Percentiles rank a stretch among this genome's conserved stretches.
Conservation (phyloP, 371 early-diverging fungal genomes). For the Coemansia sp. region DNA sequence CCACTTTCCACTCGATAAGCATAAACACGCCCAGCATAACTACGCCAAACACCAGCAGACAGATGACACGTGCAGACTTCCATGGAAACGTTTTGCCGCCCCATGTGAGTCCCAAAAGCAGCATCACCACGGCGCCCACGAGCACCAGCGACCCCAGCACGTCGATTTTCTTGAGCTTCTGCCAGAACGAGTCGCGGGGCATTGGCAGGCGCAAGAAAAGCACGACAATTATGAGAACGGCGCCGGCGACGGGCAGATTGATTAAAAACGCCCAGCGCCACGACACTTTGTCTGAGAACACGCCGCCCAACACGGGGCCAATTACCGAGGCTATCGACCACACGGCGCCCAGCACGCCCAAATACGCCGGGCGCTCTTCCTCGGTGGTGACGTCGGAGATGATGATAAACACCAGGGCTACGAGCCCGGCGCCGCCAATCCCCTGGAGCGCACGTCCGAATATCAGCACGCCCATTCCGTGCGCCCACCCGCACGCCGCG, state of each 20-base stretch:
- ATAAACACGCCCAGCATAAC: slow-evolving; percentile 52
- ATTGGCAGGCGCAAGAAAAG: slow-evolving; percentile 51
- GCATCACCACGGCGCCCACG: slow-evolving; percentile 35
- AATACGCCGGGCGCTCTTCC: slow-evolving; percentile 50
- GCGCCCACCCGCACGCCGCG: slow-evolving; percentile 56
- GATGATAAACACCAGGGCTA: slow-evolving; percentile 68
- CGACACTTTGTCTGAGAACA: slow-evolving; percentile 53
- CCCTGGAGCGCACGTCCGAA: slow-evolving; percentile 71
- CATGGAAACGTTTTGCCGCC: background rate
- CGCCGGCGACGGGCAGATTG: slow-evolving; percentile 62
- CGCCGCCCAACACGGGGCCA: slow-evolving; percentile 58
- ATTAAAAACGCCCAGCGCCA: slow-evolving; percentile 62
- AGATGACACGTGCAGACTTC: slow-evolving; percentile 53
- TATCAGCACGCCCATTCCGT: slow-evolving; percentile 65
- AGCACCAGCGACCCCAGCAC: slow-evolving; percentile 54
- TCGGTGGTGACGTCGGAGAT: slow-evolving; percentile 73
- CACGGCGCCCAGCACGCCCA: slow-evolving; percentile 54
- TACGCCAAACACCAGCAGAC: slow-evolving; percentile 52
- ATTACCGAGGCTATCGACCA: slow-evolving; percentile 54
- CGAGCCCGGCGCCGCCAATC: slow-evolving; percentile 75
- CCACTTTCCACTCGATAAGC: slow-evolving; percentile 50
- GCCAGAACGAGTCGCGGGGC: slow-evolving; percentile 33
- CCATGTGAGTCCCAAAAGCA: slow-evolving; percentile 53
- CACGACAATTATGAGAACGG: slow-evolving; percentile 52
- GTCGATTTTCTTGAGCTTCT: slow-evolving; percentile 61